These are phyloP conservation scores for Jatropha podagrica DNA, from an alignment of 441 rosid species.

Conservation along the genomic window DNA sequence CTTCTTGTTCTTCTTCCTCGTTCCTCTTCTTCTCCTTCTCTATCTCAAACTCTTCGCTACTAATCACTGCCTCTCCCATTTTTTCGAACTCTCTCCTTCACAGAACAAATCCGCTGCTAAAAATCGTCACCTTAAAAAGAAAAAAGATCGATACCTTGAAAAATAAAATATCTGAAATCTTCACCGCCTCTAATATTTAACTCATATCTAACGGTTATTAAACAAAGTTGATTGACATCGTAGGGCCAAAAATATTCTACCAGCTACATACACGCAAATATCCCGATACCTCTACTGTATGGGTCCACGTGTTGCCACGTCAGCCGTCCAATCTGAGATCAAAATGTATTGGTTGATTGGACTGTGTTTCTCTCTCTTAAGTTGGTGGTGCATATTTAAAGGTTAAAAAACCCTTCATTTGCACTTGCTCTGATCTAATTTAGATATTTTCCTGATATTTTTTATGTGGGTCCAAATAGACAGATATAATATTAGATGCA, in stretches of 20 bases:
- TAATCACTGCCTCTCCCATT: conserved; percentile 24
- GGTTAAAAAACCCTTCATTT: conserved; percentile 4
- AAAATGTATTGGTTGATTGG: conserved; percentile 4
- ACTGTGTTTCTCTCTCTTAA: background rate
- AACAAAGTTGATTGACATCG: conserved; percentile 1
- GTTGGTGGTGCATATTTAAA: conserved; percentile 20
- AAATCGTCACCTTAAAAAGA: too few species aligned
- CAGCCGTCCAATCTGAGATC: conserved; percentile 10
- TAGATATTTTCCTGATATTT: conserved; percentile 21
- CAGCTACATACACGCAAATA: conserved; percentile 20
- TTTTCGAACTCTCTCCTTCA: background rate
- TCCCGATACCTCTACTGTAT: conserved; percentile 17
- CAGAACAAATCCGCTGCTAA: background rate
- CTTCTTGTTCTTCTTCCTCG: conserved; percentile 1
- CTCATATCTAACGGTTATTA: conserved; percentile 25
- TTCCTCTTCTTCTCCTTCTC: background rate
- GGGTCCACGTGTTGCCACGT: conserved; percentile 39
- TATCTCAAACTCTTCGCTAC: conserved; percentile 13
- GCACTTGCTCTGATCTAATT: background rate
- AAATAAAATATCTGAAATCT: conserved; percentile 22
- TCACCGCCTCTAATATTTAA: conserved; percentile 8
- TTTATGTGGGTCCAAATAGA: background rate
- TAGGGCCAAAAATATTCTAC: background rate
- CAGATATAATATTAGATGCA: conserved; percentile 8
- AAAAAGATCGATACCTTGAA: background rate